Conservation (phyloP, 139 green algal genomes). For the Coelastrella sp. region DNA sequence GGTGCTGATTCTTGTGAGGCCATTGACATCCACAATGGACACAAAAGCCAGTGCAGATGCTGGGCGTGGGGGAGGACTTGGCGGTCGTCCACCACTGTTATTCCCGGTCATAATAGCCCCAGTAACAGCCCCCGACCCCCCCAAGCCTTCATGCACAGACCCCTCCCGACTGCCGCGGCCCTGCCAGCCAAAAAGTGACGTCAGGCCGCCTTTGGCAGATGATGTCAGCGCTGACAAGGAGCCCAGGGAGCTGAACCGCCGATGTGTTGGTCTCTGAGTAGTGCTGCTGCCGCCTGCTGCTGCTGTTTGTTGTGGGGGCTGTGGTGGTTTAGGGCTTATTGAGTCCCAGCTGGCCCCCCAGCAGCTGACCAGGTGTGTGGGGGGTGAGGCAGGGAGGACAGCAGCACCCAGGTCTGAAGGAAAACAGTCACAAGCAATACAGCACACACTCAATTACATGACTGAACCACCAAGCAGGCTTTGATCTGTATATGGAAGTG, state of each 20-base stretch:
- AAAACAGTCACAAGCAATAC: neutral
- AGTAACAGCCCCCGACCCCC: neutral
- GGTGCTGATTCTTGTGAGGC: too few relatives aligned
- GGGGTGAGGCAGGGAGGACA: neutral
- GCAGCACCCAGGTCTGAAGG: conserved; percentile 4
- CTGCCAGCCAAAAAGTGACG: conserved; percentile 13
- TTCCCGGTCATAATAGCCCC: neutral
- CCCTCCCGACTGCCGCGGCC: conserved; percentile 5
- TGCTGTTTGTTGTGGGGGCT: neutral
- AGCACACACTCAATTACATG: too few relatives aligned
- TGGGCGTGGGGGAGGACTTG: neutral
- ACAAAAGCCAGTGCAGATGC: neutral
- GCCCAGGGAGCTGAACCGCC: conserved; percentile 30
- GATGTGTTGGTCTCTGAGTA: neutral
- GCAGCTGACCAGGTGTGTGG: neutral
- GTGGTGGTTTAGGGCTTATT: conserved; percentile 1
- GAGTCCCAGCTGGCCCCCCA: conserved; percentile 4
- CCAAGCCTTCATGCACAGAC: neutral
- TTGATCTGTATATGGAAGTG: too few relatives aligned
- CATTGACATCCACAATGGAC: neutral
- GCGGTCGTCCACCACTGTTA: neutral
- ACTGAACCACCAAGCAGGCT: too few relatives aligned
- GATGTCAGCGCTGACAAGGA: conserved; percentile 7
- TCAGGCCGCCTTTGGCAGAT: neutral
- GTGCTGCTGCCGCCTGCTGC: neutral